These are phyloP conservation scores for Amanita pseudoporphyria DNA, from an alignment of 768 basidiomycete species.

Conservation along the genomic window DNA sequence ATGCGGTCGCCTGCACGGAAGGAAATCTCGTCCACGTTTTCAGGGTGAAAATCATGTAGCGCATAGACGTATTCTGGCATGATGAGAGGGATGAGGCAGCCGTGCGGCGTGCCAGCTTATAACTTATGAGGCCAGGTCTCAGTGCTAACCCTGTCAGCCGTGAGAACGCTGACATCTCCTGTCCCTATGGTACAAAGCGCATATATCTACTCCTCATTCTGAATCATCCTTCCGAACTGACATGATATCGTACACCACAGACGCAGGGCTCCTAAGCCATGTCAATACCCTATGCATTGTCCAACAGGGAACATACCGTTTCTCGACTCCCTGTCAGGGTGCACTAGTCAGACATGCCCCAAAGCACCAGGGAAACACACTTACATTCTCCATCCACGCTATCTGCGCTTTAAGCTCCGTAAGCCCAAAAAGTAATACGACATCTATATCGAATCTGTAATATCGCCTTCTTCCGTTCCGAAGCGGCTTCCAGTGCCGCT, in stretches of 20 bases:
- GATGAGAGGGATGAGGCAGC: neutral
- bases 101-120: constrained; percentile 27
- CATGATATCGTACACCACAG: neutral
- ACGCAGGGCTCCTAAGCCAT: neutral
- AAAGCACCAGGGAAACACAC: neutral
- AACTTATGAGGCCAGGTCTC: too few species aligned
- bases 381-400: constrained; percentile 31
- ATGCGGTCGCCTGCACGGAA: constrained; percentile 83
- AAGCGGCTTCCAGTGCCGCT: neutral
- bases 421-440: constrained; percentile 33
- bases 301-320: constrained; percentile 8
- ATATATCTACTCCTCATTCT: too few species aligned
- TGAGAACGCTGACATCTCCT: neutral
- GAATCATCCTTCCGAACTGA: neutral
- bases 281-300: neutral
- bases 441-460: constrained; percentile 21
- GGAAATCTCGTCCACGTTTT: constrained; percentile 88
- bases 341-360: neutral
- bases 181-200: too few species aligned
- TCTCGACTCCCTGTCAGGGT: constrained; percentile 13
- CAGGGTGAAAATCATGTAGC: constrained; percentile 79
- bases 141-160: too few species aligned
- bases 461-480: constrained; percentile 9
- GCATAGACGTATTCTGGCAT: constrained; percentile 87
- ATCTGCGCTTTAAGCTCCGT: constrained; percentile 38